Conservation (phyloP, 768 basidiomycete genomes). For the Saitozyma podzolica region DNA sequence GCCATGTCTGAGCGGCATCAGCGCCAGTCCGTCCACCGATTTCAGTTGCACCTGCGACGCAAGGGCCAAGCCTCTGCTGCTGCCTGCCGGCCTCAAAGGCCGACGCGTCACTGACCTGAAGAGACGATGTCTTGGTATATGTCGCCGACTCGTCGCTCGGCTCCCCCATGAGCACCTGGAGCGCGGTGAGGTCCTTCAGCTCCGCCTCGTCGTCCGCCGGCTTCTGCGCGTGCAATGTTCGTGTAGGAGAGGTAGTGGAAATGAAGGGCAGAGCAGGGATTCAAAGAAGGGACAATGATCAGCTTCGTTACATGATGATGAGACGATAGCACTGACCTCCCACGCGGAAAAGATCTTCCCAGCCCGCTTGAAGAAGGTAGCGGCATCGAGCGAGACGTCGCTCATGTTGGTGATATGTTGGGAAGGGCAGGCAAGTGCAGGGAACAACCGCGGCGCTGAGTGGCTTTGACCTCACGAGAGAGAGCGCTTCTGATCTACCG, state of each 20-base stretch:
- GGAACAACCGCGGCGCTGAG: too few species aligned
- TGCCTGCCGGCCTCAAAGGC: too few species aligned
- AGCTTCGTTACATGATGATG: not conserved
- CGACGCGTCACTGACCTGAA: constrained; percentile 64
- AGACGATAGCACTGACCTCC: constrained; percentile 32
- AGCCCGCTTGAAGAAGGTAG: constrained; percentile 44
- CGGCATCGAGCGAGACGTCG: constrained; percentile 47
- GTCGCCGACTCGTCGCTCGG: constrained; percentile 80
- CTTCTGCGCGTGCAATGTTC: not conserved
- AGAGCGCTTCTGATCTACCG: too few species aligned
- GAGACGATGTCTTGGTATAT: constrained; percentile 76
- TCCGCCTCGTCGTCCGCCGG: constrained; percentile 12
- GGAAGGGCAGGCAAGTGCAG: too few species aligned
- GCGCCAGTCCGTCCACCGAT: not conserved
- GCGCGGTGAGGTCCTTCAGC: constrained; percentile 42
- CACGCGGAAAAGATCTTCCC: constrained; percentile 45
- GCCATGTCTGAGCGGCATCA: constrained; percentile 70
- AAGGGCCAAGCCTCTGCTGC: too few species aligned
- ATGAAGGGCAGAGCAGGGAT: too few species aligned
- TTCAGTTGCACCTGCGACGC: too few species aligned
- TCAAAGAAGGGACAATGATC: too few species aligned
- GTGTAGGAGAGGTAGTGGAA: too few species aligned
- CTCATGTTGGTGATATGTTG: constrained; percentile 28
- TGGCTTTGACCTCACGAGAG: too few species aligned
- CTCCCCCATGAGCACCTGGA: constrained; percentile 54